These are phyloP conservation scores for Backusella australiensis DNA, from an alignment of 192 early-diverging fungal genomes.

Conservation along the genomic window DNA sequence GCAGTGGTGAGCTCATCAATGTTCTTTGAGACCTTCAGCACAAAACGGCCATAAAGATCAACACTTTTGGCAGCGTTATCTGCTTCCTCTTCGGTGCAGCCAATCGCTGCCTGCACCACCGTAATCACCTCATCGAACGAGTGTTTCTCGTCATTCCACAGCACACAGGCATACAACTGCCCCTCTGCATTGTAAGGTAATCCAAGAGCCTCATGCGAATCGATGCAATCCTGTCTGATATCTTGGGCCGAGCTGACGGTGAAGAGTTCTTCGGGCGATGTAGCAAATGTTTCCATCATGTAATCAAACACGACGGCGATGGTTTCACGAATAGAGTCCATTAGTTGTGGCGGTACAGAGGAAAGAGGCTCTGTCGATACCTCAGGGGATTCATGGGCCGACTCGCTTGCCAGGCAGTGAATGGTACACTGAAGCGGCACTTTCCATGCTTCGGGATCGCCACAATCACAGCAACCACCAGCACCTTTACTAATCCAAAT, in stretches of 20 bases:
- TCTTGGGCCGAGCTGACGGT: background rate
- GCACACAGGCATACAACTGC: constrained; percentile 64
- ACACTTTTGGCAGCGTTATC: constrained; percentile 75
- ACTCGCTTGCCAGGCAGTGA: constrained; percentile 52
- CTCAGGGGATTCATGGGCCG: background rate
- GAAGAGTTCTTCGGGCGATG: constrained; percentile 39
- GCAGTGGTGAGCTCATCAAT: constrained; percentile 63
- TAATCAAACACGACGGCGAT: constrained; percentile 89
- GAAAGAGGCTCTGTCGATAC: constrained; percentile 1
- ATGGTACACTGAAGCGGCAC: constrained; percentile 81
- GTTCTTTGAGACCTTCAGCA: constrained; percentile 66
- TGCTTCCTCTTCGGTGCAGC: constrained; percentile 62
- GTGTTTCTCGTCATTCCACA: constrained; percentile 99
- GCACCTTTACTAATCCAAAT: constrained; percentile 79
- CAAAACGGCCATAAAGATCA: constrained; percentile 80
- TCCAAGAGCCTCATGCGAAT: constrained; percentile 17
- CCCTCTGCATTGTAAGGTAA: background rate
- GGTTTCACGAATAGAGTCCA: constrained; percentile 70
- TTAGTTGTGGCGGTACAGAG: constrained; percentile 57
- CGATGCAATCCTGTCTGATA: constrained; percentile 13
- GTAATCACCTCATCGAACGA: constrained; percentile 92
- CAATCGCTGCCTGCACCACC: constrained; percentile 63
- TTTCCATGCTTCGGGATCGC: constrained; percentile 95
- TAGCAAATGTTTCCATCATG: constrained; percentile 81
- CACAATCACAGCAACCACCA: constrained; percentile 98